A percentile compares a stretch with the other conserved stretches of the same genome.
These are phyloP conservation scores for Backusella macrospora DNA, from an alignment of 192 early-diverging fungal genomes.

Conservation along the genomic window DNA sequence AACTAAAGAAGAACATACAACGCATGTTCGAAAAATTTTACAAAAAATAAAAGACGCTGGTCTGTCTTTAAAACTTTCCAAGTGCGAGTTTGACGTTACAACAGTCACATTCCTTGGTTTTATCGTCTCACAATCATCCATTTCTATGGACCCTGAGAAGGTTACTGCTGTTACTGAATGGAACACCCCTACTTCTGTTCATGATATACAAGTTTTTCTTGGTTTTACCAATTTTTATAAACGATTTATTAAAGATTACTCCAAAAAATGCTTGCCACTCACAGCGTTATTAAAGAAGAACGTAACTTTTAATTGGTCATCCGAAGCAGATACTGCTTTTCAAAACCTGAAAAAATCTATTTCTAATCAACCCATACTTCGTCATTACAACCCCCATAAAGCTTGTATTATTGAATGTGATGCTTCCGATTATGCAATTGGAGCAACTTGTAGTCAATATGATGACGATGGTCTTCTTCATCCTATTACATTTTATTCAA, in stretches of 20 bases:
- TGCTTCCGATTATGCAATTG: constrained; percentile 25
- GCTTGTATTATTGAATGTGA: constrained; percentile 17
- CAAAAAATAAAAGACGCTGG: not conserved
- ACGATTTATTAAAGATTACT: constrained; percentile 28
- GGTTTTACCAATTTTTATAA: constrained; percentile 39
- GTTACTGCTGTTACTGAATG: not conserved
- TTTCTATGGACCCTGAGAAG: constrained; percentile 17
- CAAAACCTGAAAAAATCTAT: not conserved
- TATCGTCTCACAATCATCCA: not conserved
- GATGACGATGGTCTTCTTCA: constrained; percentile 34
- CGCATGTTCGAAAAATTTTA: constrained; percentile 20
- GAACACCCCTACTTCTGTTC: not conserved
- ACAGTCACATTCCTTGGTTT: constrained; percentile 22
- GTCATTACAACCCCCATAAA: not conserved
- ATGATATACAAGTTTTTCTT: constrained; percentile 18
- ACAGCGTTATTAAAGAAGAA: constrained; percentile 22
- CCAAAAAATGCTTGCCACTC: constrained; percentile 17
- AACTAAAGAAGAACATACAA: constrained; percentile 38
- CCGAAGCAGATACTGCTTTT: not conserved
- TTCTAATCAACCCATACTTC: not conserved
- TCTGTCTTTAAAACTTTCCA: constrained; percentile 4
- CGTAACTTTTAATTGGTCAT: not conserved
- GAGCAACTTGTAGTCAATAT: constrained; percentile 1
- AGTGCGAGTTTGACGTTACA: constrained; percentile 18
- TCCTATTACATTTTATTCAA: constrained; percentile 37